Percentiles rank a stretch among this genome's conserved stretches.
phyloP scores from a whole-genome alignment of 2,329 filamentous ascomycete species.

The Aspergillus viridinutans region DNA sequence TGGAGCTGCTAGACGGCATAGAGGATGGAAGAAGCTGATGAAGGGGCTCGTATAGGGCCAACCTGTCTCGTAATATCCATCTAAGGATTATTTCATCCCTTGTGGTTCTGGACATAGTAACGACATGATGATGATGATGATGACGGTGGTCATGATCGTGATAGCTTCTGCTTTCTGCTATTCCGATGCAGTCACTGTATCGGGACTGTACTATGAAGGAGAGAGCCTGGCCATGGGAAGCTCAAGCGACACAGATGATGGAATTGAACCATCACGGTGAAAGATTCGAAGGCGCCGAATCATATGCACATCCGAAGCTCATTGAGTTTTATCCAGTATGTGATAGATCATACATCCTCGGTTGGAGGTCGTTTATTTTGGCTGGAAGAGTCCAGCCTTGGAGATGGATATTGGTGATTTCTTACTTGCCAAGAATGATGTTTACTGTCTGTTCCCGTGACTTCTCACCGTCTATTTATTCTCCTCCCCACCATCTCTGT shows the following conservation, averaged over 20 bases:
- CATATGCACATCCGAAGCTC: not conserved
- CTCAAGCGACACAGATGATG: not conserved
- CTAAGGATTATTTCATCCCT: not conserved
- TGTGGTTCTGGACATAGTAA: not conserved
- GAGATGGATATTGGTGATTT: not conserved
- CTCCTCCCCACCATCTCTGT: not conserved
- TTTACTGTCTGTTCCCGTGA: not conserved
- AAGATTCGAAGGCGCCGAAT: not conserved
- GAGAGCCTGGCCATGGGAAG: not conserved
- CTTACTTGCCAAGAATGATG: not conserved
- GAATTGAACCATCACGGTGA: not conserved
- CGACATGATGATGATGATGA: slow-evolving; percentile 2
- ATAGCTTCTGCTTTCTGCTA: not conserved
- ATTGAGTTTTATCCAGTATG: not conserved
- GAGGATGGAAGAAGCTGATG: not conserved
- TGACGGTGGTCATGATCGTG: not conserved
- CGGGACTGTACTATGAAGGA: not conserved
- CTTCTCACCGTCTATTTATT: not conserved
- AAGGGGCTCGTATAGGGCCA: too few relatives aligned
- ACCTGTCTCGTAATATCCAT: not conserved
- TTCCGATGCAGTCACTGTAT: not conserved
- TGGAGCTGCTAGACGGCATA: not conserved
- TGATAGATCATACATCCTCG: not conserved
- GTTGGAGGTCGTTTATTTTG: not conserved
- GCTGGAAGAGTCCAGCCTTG: not conserved